Evolutionary conservation across 768 basidiomycete genomes (phyloP), one percentile per base, ranked within the genome.

Genomic region (Amanita pseudoporphyria): DNA sequence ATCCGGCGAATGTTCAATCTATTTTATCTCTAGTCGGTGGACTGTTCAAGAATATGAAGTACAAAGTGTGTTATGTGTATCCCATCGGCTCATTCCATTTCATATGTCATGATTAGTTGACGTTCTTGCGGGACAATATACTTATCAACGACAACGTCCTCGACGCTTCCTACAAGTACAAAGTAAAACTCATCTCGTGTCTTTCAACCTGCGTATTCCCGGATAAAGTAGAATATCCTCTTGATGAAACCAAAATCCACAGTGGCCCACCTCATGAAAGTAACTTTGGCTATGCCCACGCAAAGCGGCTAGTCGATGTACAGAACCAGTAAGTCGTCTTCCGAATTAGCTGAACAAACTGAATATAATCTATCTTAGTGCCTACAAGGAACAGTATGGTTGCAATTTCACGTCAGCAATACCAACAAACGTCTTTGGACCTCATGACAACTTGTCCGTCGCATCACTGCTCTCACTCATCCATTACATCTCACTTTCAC

Each of bases 151-250:
- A 95, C 63, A 92, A 93, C 64, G 81, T 98, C 36, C 75, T 97
- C 18, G 79, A 92, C 61, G 72, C 77, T 28, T 72, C 91, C 6
- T 76, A 89, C 61, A 71, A 81, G 55, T 69, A 73, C 58, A 71
- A 79, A 44, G 74, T 75, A 18, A 56, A 76, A 54, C 75, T 95
- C 57, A 84, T 98, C 51, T 96, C 94, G 10, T 97, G 94, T 61
- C 79, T 97, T 33, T 96, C 94, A 9, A 97, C 95, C 36, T 98
- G 94, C 62, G 91, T 98, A 40, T 98, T 94, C 72, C 94, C 94
- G 0, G 94, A 97, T 66, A 87, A 92, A 64, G 92, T 94, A 55
- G 76, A 81, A 46, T 96, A 94, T 63, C 95, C 94, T 12, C 78
- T 98, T 22, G 87, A 91, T 57, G 94, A 98, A 69, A 79, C 74